Conservation (phyloP, 371 early-diverging fungal species). For the Mortierella sp. region DNA sequence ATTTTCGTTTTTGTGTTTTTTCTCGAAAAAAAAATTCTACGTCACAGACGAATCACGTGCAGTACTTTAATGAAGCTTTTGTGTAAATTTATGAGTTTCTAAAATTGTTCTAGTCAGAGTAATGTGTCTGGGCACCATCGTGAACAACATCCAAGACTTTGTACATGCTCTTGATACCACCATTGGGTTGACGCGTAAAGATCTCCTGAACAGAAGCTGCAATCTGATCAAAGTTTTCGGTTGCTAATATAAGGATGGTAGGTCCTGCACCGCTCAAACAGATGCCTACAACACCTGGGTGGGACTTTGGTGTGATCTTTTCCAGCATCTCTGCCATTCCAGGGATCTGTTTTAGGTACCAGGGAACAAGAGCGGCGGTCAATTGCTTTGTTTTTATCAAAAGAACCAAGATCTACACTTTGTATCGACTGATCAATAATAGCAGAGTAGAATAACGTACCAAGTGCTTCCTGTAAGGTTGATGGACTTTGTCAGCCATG, state of each 20-base stretch:
- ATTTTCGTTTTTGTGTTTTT: constrained; percentile 12
- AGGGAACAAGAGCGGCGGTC: not conserved
- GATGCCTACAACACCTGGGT: constrained; percentile 91
- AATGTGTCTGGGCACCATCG: constrained; percentile 68
- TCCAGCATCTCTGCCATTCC: constrained; percentile 90
- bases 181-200: constrained; percentile 69
- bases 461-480: constrained; percentile 91
- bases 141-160: constrained; percentile 81
- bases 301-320: constrained; percentile 76
- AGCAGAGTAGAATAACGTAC: constrained; percentile 58
- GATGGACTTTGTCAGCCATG: constrained; percentile 96
- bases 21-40: not conserved
- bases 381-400: not conserved
- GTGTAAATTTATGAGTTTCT: too few relatives aligned
- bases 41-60: constrained; percentile 5
- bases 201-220: constrained; percentile 74
- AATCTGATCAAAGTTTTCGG: constrained; percentile 81
- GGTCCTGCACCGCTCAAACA: constrained; percentile 98
- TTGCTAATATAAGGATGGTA: constrained; percentile 89
- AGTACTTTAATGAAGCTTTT: too few relatives aligned
- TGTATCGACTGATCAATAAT: not conserved
- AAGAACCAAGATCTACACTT: too few relatives aligned
- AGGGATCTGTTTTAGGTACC: constrained; percentile 70
- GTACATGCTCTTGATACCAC: constrained; percentile 75
- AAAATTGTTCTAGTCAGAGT: constrained; percentile 24